Base-by-base conservation (phyloP, 768 basidiomycete genomes). In the Psilocybe sp. region DNA sequence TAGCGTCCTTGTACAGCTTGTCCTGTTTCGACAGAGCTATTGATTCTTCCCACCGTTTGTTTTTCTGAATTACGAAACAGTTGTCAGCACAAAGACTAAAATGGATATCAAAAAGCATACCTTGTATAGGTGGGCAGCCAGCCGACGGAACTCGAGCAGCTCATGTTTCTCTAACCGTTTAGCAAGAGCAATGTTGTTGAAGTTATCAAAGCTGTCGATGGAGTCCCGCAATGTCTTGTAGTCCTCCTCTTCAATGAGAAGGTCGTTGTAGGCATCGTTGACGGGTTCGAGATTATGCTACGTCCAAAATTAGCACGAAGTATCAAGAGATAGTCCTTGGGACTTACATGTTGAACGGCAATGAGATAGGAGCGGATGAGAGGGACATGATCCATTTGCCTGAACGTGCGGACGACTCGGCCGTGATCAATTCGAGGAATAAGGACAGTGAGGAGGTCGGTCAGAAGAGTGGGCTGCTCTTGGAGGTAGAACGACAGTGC, bases 171-270 rank as follows among this genome's bases (percentile, higher is more conserved):
- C 92, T 49, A 99, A 70, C 44, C 89, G 82, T 60, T 81, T 80
- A 1, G 96, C 95, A 31, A 99, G 83, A 28, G 73, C 78, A 52
- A 92, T 84, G 59, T 90, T 92, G 70, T 98, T 91, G 74, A 97
- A 99, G 70, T 97, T 98, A 70, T 98, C 94, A 63, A 97, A 95
- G 66, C 94, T 94, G 71, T 98, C 96, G 46, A 98, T 95, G 9
- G 92, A 95, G 67, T 97, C 97, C 8, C 96, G 89, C 7, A 99
- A 81, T 0, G 96, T 98, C 69, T 96, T 93, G 76, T 95, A 92
- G 65, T 99, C 96, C 70, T 99, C 97, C 67, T 99, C 97, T 67
- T 99, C 97, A 52, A 99, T 98, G 38, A 98, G 78, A n/a, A 99
- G 75, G 61, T 93, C 90, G 61, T 98, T 98, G 74, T 97, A 98